phyloP scores from a whole-genome alignment of 306 rosid species.

The Prosopis cineraria region DNA sequence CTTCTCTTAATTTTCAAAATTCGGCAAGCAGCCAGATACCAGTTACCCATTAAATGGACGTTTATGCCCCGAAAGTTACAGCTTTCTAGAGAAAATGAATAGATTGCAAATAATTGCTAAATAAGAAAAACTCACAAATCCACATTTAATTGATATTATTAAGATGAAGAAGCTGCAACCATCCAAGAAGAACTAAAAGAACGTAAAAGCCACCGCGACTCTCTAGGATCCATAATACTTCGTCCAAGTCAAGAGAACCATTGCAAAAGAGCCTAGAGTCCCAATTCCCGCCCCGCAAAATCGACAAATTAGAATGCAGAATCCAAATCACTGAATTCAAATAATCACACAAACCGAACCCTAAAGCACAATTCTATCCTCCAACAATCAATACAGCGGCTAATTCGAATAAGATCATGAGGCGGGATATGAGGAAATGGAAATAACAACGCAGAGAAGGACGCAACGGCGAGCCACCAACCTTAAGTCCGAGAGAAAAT shows the following conservation, averaged over 20 bases:
- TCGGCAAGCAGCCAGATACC: neutral
- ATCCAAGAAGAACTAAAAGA: neutral
- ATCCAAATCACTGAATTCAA: slow-evolving; percentile 22
- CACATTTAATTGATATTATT: neutral
- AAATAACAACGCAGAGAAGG: slow-evolving; percentile 3
- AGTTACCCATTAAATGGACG: neutral
- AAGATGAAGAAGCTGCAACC: neutral
- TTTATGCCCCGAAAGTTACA: neutral
- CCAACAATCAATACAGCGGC: neutral
- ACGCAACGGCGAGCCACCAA: slow-evolving; percentile 30
- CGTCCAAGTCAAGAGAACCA: neutral
- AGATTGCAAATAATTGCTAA: neutral
- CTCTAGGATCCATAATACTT: slow-evolving; percentile 27
- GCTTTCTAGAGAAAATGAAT: neutral
- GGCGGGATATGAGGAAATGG: neutral
- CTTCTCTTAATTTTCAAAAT: neutral
- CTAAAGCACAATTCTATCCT: neutral
- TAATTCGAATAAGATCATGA: slow-evolving; percentile 19
- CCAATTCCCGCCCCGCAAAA: slow-evolving; percentile 3
- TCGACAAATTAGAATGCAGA: slow-evolving; percentile 32
- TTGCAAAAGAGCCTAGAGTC: slow-evolving; percentile 22
- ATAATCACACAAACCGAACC: slow-evolving; percentile 22
- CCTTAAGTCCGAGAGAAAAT: slow-evolving; percentile 40
- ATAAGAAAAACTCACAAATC: slow-evolving; percentile 13
- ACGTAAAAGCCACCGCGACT: neutral